phyloP scores from a whole-genome alignment of 2,329 filamentous ascomycete species.

The Xylariaceae sp. region DNA sequence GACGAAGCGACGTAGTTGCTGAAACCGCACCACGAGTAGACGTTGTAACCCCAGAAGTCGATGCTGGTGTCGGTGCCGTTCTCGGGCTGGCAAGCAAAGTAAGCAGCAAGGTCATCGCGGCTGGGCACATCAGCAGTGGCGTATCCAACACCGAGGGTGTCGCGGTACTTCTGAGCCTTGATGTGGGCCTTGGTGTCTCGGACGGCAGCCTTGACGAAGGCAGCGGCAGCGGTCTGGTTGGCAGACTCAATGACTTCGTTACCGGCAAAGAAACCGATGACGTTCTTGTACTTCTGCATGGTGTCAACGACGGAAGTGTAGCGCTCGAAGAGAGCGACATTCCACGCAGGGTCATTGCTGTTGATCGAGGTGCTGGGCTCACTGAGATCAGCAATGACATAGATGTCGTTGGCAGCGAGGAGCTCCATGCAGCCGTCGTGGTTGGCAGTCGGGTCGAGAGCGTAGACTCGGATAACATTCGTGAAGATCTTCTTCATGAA shows the following conservation, averaged over 20 bases:
- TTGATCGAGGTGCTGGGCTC: slow-evolving; percentile 80
- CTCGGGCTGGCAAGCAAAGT: slow-evolving; percentile 83
- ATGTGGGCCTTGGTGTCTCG: slow-evolving; percentile 96
- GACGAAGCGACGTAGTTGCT: slow-evolving; percentile 72
- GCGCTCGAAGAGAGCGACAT: slow-evolving; percentile 67
- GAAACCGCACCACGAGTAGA: slow-evolving; percentile 97
- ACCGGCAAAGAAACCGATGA: slow-evolving; percentile 95
- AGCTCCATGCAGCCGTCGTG: slow-evolving; percentile 81
- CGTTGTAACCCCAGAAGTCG: slow-evolving; percentile 99
- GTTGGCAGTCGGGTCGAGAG: slow-evolving; percentile 72
- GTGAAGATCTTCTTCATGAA: slow-evolving; percentile 72
- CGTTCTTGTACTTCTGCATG: slow-evolving; percentile 78
- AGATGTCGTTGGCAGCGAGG: slow-evolving; percentile 82
- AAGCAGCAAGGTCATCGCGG: slow-evolving; percentile 74
- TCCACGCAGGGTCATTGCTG: slow-evolving; percentile 73
- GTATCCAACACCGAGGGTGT: slow-evolving; percentile 80
- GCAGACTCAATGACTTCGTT: slow-evolving; percentile 91
- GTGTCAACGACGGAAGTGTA: slow-evolving; percentile 82
- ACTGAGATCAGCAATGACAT: slow-evolving; percentile 85
- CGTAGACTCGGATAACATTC: slow-evolving; percentile 94
- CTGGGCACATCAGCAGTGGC: slow-evolving; percentile 87
- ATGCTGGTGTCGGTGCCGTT: slow-evolving; percentile 52
- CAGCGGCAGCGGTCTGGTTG: slow-evolving; percentile 84
- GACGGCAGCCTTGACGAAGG: slow-evolving; percentile 95
- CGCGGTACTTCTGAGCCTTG: slow-evolving; percentile 66